These are phyloP conservation scores for Dalbergia cochinchinensis DNA, from an alignment of 306 rosid genomes.

Conservation along the genomic window DNA sequence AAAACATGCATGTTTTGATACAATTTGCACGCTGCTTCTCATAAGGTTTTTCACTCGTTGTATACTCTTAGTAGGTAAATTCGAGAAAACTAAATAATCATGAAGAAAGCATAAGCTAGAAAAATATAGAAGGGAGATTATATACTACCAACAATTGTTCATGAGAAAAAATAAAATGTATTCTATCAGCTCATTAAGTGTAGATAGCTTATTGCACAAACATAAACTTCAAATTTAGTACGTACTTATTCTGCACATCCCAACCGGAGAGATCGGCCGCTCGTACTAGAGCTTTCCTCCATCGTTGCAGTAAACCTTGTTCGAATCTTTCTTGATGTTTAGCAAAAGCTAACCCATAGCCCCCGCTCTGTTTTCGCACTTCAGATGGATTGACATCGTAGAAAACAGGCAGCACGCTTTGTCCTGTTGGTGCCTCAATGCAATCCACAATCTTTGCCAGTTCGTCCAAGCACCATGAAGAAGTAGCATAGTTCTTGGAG, in stretches of 20 bases:
- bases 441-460: slow-evolving; percentile 11
- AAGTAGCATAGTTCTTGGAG: slow-evolving; percentile 25
- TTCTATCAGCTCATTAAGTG: no score
- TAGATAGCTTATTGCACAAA: no score
- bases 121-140: no score
- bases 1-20: no score
- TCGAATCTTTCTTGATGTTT: neutral
- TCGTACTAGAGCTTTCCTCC: neutral
- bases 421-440: neutral
- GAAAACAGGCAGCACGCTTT: slow-evolving; percentile 13
- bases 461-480: slow-evolving; percentile 36
- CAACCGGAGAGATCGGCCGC: slow-evolving; percentile 30
- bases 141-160: no score
- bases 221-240: no score
- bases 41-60: no score
- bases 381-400: slow-evolving; percentile 39
- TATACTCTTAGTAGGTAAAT: no score
- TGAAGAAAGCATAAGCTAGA: no score
- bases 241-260: slow-evolving; percentile 29
- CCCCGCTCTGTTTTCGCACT: slow-evolving; percentile 21
- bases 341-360: neutral
- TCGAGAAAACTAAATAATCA: no score
- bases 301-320: neutral
- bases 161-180: no score
- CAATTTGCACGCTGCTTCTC: no score